Percentiles rank a stretch among this genome's conserved stretches.
Conservation (phyloP, 2,329 filamentous ascomycete species). For the Zymoseptoria brevis region DNA sequence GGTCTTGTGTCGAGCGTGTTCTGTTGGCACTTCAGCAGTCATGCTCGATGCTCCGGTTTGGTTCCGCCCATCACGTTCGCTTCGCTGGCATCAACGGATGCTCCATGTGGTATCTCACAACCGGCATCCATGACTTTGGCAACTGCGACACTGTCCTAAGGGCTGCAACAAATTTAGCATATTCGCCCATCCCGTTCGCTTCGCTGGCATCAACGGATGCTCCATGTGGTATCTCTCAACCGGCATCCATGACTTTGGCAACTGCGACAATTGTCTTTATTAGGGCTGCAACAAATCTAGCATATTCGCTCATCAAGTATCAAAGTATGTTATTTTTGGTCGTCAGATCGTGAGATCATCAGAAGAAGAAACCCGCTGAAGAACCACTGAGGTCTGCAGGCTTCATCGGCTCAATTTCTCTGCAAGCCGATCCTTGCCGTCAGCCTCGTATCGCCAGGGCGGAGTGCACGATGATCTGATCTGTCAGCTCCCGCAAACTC, state of each 20-base stretch:
- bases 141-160: neutral
- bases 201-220: neutral
- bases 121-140: neutral
- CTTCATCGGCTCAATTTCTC: too few relatives aligned
- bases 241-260: neutral
- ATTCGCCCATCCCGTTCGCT: neutral
- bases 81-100: neutral
- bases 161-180: neutral
- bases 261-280: neutral
- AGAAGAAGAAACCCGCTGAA: too few relatives aligned
- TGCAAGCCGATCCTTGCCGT: too few relatives aligned
- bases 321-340: too few relatives aligned
- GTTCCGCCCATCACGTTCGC: neutral
- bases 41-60: neutral
- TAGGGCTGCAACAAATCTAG: neutral
- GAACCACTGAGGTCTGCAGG: too few relatives aligned
- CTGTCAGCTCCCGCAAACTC: too few relatives aligned
- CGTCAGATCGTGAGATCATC: too few relatives aligned
- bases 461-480: too few relatives aligned
- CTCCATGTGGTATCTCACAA: neutral
- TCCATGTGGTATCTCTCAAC: neutral
- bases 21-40: too few relatives aligned
- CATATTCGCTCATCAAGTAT: too few relatives aligned
- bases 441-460: too few relatives aligned
- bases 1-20: too few relatives aligned